Evolutionary conservation across 2,329 filamentous ascomycete genomes (phyloP).

Genomic region (Xylariaceae sp.): DNA sequence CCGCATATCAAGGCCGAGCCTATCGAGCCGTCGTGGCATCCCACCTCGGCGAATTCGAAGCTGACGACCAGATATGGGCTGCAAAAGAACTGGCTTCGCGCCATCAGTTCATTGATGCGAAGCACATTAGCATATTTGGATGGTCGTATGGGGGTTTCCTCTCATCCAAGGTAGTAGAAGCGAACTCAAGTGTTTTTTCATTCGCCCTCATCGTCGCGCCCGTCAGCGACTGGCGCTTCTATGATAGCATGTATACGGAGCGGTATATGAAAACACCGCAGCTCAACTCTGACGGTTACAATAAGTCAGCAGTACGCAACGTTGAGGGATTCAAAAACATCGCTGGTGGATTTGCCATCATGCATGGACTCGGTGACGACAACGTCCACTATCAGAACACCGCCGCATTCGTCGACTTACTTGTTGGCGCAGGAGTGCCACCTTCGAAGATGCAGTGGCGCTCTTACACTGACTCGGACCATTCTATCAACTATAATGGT

Average conservation of each 20-base stretch:
- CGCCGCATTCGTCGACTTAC: constrained; percentile 56
- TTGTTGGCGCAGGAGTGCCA: constrained; percentile 56
- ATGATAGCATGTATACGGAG: constrained; percentile 68
- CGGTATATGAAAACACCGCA: constrained; percentile 64
- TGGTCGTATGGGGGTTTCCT: constrained; percentile 68
- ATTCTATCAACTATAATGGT: constrained; percentile 56
- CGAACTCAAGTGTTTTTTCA: constrained; percentile 56
- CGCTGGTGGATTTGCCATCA: constrained; percentile 55
- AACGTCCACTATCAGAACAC: constrained; percentile 69
- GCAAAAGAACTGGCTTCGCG: constrained; percentile 51
- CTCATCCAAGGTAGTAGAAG: constrained; percentile 61
- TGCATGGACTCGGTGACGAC: constrained; percentile 65
- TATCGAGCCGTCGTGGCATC: constrained; percentile 57
- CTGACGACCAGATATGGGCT: constrained; percentile 64
- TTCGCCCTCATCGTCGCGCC: constrained; percentile 62
- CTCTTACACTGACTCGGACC: constrained; percentile 63
- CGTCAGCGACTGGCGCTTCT: constrained; percentile 66
- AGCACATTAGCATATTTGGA: constrained; percentile 63
- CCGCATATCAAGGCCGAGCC: constrained; percentile 58
- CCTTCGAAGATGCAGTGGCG: constrained; percentile 60
- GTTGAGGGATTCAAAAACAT: constrained; percentile 59
- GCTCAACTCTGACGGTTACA: constrained; percentile 57
- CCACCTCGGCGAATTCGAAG: constrained; percentile 60
- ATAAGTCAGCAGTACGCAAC: constrained; percentile 55
- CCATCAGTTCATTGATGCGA: constrained; percentile 51